Conservation (phyloP, 2,329 filamentous ascomycete species). For the Stylonectria norvegica region DNA sequence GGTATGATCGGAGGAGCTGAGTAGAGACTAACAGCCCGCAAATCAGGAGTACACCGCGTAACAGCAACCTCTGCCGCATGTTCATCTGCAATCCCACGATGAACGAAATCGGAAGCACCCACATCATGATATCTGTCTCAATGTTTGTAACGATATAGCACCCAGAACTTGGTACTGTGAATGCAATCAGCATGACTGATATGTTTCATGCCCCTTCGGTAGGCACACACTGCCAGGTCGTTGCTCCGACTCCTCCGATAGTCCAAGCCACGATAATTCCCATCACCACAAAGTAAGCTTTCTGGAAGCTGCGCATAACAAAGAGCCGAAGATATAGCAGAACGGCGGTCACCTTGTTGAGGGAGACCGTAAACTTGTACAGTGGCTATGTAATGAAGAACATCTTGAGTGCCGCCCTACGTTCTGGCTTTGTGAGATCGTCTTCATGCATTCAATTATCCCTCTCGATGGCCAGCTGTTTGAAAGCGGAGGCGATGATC, state of each 20-base stretch:
- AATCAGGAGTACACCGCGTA: conserved; percentile 37
- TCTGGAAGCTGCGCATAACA: conserved; percentile 38
- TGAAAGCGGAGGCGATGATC: conserved; percentile 30
- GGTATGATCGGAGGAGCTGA: no score
- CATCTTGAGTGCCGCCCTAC: conserved; percentile 28
- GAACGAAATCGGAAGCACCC: conserved; percentile 34
- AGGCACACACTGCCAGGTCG: conserved; percentile 47
- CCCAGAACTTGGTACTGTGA: conserved; percentile 41
- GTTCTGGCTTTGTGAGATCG: conserved; percentile 30
- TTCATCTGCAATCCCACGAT: conserved; percentile 33
- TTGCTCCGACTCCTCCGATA: conserved; percentile 39
- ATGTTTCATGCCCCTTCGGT: conserved; percentile 42
- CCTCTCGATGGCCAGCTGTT: conserved; percentile 35
- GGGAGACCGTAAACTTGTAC: conserved; percentile 48
- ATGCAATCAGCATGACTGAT: conserved; percentile 39
- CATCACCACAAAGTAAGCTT: conserved; percentile 36
- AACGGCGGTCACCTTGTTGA: conserved; percentile 49
- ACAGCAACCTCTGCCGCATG: conserved; percentile 30
- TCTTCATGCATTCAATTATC: conserved; percentile 39
- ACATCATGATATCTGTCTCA: conserved; percentile 35
- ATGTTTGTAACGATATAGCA: conserved; percentile 41
- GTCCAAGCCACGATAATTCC: conserved; percentile 40
- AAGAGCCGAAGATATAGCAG: conserved; percentile 51
- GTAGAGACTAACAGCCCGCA: conserved; percentile 33
- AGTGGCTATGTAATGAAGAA: conserved; percentile 48